Percentiles rank a stretch among this genome's conserved stretches.
Conservation (phyloP, 345 rosid species). For the Kernera saxatilis region DNA sequence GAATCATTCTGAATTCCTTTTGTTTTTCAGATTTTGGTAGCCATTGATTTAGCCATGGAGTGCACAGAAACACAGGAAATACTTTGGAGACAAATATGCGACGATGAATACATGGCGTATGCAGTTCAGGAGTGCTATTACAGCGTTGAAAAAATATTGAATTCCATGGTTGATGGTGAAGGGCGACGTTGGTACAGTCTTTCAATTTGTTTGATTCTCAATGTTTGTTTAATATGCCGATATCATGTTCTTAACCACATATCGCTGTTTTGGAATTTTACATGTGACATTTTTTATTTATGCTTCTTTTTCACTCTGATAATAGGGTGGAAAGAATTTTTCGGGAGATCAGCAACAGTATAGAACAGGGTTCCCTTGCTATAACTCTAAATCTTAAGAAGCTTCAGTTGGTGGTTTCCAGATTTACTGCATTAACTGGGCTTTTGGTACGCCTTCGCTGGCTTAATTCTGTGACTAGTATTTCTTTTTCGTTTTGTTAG, state of each 20-base stretch:
- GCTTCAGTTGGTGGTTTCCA: constrained; percentile 72
- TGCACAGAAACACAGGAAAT: constrained; percentile 73
- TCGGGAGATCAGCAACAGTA: constrained; percentile 75
- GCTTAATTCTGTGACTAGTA: constrained; percentile 4
- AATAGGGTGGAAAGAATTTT: constrained; percentile 91
- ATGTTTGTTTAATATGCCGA: constrained; percentile 4
- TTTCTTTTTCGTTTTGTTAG: neutral
- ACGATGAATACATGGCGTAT: constrained; percentile 96
- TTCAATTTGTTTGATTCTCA: constrained; percentile 10
- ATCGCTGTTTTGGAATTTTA: constrained; percentile 15
- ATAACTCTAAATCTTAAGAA: constrained; percentile 62
- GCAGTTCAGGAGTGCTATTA: constrained; percentile 97
- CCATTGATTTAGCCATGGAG: constrained; percentile 91
- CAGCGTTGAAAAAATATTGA: constrained; percentile 73
- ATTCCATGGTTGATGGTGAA: constrained; percentile 83
- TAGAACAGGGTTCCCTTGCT: constrained; percentile 57
- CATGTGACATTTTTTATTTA: neutral
- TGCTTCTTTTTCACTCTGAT: constrained; percentile 12
- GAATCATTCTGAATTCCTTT: neutral
- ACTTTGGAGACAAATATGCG: constrained; percentile 77
- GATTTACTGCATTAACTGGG: constrained; percentile 89
- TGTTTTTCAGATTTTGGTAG: constrained; percentile 71
- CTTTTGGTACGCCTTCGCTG: constrained; percentile 60
- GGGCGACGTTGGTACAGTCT: constrained; percentile 80
- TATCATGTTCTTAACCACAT: neutral